phyloP scores from a whole-genome alignment of 176 grass and related monocot species.

The Tillandsia fasciculata region DNA sequence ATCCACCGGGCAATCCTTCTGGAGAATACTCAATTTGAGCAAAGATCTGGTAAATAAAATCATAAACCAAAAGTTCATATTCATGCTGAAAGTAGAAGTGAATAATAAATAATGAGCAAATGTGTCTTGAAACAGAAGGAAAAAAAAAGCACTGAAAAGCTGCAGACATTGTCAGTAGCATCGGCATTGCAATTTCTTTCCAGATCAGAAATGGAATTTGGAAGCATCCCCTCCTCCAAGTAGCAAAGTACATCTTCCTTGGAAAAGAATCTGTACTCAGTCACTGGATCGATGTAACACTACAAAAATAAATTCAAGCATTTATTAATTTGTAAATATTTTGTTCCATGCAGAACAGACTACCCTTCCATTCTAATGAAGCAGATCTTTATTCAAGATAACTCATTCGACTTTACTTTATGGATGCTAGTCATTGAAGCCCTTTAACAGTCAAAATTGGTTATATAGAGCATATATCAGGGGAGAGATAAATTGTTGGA shows the following conservation, averaged over 20 bases:
- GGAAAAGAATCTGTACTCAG: slow-evolving; percentile 30
- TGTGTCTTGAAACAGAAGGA: slow-evolving; percentile 3
- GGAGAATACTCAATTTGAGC: slow-evolving; percentile 42
- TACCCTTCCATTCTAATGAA: not conserved
- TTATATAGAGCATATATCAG: not conserved
- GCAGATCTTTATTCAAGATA: not conserved
- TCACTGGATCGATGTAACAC: slow-evolving; percentile 39
- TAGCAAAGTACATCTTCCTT: slow-evolving; percentile 41
- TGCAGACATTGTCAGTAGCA: slow-evolving; percentile 29
- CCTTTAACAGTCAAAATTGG: not conserved
- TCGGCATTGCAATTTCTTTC: slow-evolving; percentile 27
- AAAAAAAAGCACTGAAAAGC: slow-evolving; percentile 10
- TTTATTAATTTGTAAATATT: not conserved
- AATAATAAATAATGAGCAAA: not conserved
- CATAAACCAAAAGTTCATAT: not conserved
- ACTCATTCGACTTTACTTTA: not conserved
- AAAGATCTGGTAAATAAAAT: slow-evolving; percentile 31
- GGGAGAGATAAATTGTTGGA: too few relatives aligned
- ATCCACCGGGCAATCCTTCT: slow-evolving; percentile 43
- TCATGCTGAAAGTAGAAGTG: not conserved
- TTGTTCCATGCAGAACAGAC: not conserved
- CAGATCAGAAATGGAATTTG: slow-evolving; percentile 14
- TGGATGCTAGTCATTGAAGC: not conserved
- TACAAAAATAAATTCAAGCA: slow-evolving; percentile 15
- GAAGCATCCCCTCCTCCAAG: slow-evolving; percentile 27